Percentiles rank a stretch among this genome's conserved stretches.
phyloP scores from a whole-genome alignment of 2,329 filamentous ascomycete genomes.

The Monosporascus ibericus region DNA sequence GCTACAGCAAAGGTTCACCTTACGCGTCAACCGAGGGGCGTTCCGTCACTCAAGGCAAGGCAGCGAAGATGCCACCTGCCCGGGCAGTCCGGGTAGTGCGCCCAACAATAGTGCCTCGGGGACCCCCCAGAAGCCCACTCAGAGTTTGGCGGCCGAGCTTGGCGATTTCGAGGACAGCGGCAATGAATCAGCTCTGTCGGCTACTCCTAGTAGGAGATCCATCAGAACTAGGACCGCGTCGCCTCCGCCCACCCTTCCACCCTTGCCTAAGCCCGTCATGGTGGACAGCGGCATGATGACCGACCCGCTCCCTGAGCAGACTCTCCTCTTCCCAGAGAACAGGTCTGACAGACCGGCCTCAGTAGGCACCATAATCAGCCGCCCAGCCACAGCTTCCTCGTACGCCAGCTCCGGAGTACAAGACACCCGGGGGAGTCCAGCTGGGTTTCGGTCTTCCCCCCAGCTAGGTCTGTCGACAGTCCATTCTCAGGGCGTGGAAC shows the following conservation, averaged over 20 bases:
- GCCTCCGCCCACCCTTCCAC: slow-evolving; percentile 43
- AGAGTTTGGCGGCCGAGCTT: slow-evolving; percentile 88
- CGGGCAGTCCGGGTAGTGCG: slow-evolving; percentile 55
- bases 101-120: slow-evolving; percentile 40
- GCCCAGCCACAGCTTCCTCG: slow-evolving; percentile 42
- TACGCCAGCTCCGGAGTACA: slow-evolving; percentile 49
- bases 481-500: slow-evolving; percentile 36
- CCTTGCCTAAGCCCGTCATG: slow-evolving; percentile 48
- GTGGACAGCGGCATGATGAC: slow-evolving; percentile 57
- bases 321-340: slow-evolving; percentile 13
- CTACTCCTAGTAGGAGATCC: slow-evolving; percentile 49
- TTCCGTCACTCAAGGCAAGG: slow-evolving; percentile 54
- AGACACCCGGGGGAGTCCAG: slow-evolving; percentile 15
- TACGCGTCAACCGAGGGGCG: slow-evolving; percentile 62
- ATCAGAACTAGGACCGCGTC: slow-evolving; percentile 34
- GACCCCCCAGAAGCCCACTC: slow-evolving; percentile 48
- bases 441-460: slow-evolving; percentile 22
- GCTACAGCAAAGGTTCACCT: slow-evolving; percentile 62
- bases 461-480: slow-evolving; percentile 39
- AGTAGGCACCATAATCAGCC: slow-evolving; percentile 37
- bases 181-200: slow-evolving; percentile 56
- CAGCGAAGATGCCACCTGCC: slow-evolving; percentile 52
- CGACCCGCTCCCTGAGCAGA: slow-evolving; percentile 38
- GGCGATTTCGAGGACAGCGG: slow-evolving; percentile 73
- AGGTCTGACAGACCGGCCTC: slow-evolving; percentile 32